These are phyloP conservation scores for Symbiodinium natans DNA, from an alignment of 73 alveolate genomes.

Conservation along the genomic window DNA sequence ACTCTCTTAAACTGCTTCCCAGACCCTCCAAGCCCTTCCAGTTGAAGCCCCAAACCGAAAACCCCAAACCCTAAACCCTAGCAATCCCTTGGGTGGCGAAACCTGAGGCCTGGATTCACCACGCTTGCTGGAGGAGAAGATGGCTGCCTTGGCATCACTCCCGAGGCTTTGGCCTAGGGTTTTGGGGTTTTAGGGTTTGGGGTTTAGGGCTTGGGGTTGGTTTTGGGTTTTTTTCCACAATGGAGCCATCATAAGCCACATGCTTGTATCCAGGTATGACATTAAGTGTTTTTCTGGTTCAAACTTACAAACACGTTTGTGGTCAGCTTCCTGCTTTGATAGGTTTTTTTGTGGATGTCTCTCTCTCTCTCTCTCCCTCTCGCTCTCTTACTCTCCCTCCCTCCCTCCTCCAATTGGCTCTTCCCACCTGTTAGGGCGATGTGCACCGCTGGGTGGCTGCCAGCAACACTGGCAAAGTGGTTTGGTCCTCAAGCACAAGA, in stretches of 20 bases:
- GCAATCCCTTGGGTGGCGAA: background rate
- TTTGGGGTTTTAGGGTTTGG: background rate
- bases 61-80: no score
- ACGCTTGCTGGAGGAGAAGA: conserved; percentile 61
- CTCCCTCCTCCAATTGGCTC: background rate
- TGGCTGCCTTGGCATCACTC: conserved; percentile 79
- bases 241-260: no score
- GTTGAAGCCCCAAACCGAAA: no score
- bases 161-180: background rate
- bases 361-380: no score
- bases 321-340: no score
- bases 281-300: no score
- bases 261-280: no score
- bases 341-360: no score
- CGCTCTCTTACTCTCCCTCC: background rate
- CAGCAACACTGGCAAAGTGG: conserved; percentile 31
- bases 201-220: background rate
- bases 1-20: no score
- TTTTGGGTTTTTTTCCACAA: background rate
- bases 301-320: no score
- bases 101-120: conserved; percentile 82
- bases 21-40: no score
- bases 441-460: conserved; percentile 83
- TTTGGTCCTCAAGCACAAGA: background rate
- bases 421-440: conserved; percentile 23